Base-by-base conservation (phyloP, 768 basidiomycete species). In the Baorangia bicolor region DNA sequence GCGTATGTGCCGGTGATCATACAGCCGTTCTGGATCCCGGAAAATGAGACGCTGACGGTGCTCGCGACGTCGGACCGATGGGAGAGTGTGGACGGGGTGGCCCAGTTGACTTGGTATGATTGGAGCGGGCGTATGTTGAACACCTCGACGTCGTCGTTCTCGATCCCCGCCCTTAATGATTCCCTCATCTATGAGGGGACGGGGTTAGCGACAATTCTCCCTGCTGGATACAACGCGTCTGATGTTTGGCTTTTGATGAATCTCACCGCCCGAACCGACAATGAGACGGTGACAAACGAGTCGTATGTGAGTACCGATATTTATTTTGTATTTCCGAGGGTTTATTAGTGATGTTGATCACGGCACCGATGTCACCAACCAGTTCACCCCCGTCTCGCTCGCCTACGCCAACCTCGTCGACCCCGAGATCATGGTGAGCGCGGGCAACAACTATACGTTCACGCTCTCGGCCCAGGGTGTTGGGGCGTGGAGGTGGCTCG, bases 171-270 rank as follows among this genome's bases (percentile, higher is more conserved):
- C 27, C 64, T 85, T 45, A 83, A 85, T 62, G 81, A 81, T 56
- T 77, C 81, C 23, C 49, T 80, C 16, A 54, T 83, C 8, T 73
- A 73, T 45, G 64, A 73, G 39, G 69, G 67, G 4, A 61, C 72
- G 18, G 82, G 81, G 1, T 61, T 83, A 30, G 66, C 63, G 6
- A 69, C 64, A 11, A 79, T 83, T 35, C 67, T 84, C n/a, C 83
- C 82, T 0, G 39, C 57, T 3, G 78, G 78, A 2, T 62, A 64
- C 37, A 67, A 74, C 6, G 69, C 70, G 13, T 65, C 70, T 1
- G 78, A 83, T 34, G 79, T 82, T n/a, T n/a, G n/a, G n/a, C n/a
- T n/a, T n/a, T n/a, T n/a, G n/a, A 65, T 84, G 54, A 82, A 82
- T 62, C 30, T 81, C 34, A 81, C 81, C 1, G 77, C 81, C 0